Percentiles rank a stretch among this genome's conserved stretches.
phyloP scores from a whole-genome alignment of 129 eudicot genomes.

The Chrysanthemum lavandulifolium region DNA sequence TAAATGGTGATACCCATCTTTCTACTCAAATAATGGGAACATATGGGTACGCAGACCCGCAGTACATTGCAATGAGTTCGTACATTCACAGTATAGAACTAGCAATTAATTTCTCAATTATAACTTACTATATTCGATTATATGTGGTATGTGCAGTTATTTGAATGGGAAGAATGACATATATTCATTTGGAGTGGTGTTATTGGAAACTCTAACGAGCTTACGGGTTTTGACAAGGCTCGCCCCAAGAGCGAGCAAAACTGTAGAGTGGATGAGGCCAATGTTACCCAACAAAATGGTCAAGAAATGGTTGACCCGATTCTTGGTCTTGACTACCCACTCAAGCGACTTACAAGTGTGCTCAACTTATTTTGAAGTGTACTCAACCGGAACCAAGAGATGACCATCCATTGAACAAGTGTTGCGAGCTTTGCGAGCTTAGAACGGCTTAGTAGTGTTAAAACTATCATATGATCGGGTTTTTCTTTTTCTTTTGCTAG shows the following conservation, averaged over 20 bases:
- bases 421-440: slow-evolving; percentile 27
- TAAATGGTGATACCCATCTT: slow-evolving; percentile 31
- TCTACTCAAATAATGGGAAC: slow-evolving; percentile 29
- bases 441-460: slow-evolving; percentile 28
- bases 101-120: too few relatives aligned
- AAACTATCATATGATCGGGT: not conserved
- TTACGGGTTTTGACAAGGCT: slow-evolving; percentile 27
- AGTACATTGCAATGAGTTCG: slow-evolving; percentile 35
- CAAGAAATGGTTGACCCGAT: slow-evolving; percentile 33
- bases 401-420: slow-evolving; percentile 45
- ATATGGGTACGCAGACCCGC: not conserved
- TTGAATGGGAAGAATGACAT: slow-evolving; percentile 43
- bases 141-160: slow-evolving; percentile 22
- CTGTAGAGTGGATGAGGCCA: slow-evolving; percentile 38
- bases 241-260: slow-evolving; percentile 24
- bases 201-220: slow-evolving; percentile 26
- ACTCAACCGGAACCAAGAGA: slow-evolving; percentile 24
- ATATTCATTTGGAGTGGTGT: slow-evolving; percentile 50
- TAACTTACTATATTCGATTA: not conserved
- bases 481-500: not conserved
- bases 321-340: slow-evolving; percentile 27
- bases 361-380: slow-evolving; percentile 33
- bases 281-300: slow-evolving; percentile 28
- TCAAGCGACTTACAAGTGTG: slow-evolving; percentile 16
- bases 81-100: not conserved